Percentiles rank a stretch among this genome's conserved stretches.
Evolutionary conservation across 495 filamentous ascomycete genomes (phyloP).

Genomic region (Rusavskia elegans): DNA sequence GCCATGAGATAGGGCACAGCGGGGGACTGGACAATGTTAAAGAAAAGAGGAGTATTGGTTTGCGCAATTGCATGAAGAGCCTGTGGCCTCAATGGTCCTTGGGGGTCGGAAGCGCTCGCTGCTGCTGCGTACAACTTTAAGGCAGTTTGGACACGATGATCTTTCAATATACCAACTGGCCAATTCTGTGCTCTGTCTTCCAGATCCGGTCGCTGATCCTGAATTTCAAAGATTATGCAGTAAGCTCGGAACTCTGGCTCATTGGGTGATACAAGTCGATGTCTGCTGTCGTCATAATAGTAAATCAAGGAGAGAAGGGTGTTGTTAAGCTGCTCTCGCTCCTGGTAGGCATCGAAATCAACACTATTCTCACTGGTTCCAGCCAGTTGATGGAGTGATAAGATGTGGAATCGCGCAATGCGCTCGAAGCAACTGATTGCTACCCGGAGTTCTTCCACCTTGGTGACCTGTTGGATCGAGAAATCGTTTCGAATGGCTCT

Average conservation of each 20-base stretch:
- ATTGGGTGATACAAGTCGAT: conserved; percentile 40
- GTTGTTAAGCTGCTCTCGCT: conserved; percentile 81
- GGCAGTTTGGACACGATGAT: conserved; percentile 45
- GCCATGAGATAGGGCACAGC: conserved; percentile 79
- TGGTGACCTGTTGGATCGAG: conserved; percentile 67
- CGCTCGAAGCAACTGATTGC: conserved; percentile 73
- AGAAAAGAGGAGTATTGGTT: conserved; percentile 55
- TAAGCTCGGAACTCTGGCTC: conserved; percentile 87
- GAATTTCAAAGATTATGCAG: conserved; percentile 68
- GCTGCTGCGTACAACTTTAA: conserved; percentile 53
- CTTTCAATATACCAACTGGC: conserved; percentile 38
- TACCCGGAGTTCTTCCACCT: conserved; percentile 45
- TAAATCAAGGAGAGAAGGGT: conserved; percentile 77
- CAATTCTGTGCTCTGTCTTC: conserved; percentile 61
- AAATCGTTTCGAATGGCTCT: conserved; percentile 88
- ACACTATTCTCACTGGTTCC: conserved; percentile 37
- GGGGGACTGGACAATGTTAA: conserved; percentile 51
- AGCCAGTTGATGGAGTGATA: conserved; percentile 72
- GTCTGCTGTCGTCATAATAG: conserved; percentile 64
- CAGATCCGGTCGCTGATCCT: conserved; percentile 51
- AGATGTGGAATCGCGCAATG: conserved; percentile 82
- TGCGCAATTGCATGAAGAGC: conserved; percentile 40
- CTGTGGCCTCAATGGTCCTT: conserved; percentile 46
- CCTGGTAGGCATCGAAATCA: conserved; percentile 73
- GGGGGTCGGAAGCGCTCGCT: conserved; percentile 44